These are phyloP conservation scores for Cupressus sempervirens DNA, from an alignment of 75 land plant species.

Conservation along the genomic window DNA sequence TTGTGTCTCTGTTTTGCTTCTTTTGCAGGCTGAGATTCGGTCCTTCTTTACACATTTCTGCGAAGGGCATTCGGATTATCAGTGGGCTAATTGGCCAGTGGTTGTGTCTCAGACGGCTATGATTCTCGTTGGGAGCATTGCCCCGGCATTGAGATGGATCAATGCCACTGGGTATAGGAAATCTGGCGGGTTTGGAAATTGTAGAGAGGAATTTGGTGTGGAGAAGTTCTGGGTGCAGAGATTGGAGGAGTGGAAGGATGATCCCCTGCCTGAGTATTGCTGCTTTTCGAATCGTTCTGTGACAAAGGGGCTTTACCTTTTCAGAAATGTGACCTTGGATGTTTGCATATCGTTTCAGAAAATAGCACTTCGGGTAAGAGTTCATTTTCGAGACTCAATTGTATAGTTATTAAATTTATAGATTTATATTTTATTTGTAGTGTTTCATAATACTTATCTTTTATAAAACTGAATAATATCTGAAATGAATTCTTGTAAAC, in stretches of 20 bases:
- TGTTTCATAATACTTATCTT: too few species aligned
- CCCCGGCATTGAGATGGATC: slow-evolving; percentile 38
- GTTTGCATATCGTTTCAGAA: slow-evolving; percentile 22
- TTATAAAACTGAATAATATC: too few species aligned
- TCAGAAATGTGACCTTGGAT: slow-evolving; percentile 12
- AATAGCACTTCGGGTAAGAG: neutral
- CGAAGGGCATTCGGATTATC: slow-evolving; percentile 33
- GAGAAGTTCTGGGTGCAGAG: slow-evolving; percentile 37
- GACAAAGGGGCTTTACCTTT: slow-evolving; percentile 12
- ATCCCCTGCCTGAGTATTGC: slow-evolving; percentile 12
- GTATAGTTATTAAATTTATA: too few species aligned
- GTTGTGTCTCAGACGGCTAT: slow-evolving; percentile 26
- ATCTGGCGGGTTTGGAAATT: slow-evolving; percentile 4
- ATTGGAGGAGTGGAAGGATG: slow-evolving; percentile 27
- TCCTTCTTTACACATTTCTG: slow-evolving; percentile 25
- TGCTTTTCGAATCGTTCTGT: neutral
- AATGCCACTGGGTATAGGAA: slow-evolving; percentile 16
- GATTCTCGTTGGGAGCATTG: slow-evolving; percentile 31
- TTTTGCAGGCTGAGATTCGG: slow-evolving; percentile 29
- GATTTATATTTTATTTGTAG: too few species aligned
- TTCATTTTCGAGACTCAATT: too few species aligned
- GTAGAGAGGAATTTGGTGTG: slow-evolving; percentile 13
- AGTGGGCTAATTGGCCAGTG: slow-evolving; percentile 27
- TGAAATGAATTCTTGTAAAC: too few species aligned
- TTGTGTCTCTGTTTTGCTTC: slow-evolving; percentile 15